Conservation (phyloP, 106 monocot genomes). For the Dendrobium huoshanense region DNA sequence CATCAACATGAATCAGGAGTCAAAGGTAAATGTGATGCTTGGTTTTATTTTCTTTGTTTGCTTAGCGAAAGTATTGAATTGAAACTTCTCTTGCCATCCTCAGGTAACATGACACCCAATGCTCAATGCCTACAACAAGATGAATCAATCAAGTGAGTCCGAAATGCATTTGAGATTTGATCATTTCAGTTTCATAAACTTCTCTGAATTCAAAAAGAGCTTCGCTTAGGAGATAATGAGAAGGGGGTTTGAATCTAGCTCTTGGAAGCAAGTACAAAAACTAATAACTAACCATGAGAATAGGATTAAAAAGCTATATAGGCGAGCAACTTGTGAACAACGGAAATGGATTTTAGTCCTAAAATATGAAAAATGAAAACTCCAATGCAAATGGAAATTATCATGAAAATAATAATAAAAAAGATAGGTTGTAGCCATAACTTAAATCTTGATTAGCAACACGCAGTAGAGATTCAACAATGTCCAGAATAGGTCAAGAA, state of each 20-base stretch:
- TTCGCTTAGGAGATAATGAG: no score
- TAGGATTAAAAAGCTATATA: background rate
- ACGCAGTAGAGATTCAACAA: background rate
- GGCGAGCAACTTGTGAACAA: background rate
- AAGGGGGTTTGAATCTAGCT: no score
- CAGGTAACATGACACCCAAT: background rate
- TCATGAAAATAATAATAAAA: background rate
- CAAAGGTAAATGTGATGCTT: background rate
- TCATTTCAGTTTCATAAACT: background rate
- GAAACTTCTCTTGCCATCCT: background rate
- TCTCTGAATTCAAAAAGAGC: background rate
- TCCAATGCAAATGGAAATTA: background rate
- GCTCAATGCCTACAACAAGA: background rate
- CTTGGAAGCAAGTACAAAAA: background rate
- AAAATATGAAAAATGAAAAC: no score
- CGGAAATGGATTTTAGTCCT: no score
- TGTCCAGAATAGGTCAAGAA: no score
- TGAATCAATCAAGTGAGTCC: constrained; percentile 2
- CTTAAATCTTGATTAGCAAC: no score
- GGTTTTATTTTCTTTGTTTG: background rate
- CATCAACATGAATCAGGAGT: background rate
- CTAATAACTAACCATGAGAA: background rate
- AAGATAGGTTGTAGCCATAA: no score
- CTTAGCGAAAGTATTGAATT: background rate
- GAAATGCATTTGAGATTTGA: background rate